These are phyloP conservation scores for Hortiboletus campestris DNA, from an alignment of 768 basidiomycete genomes.

Conservation along the genomic window DNA sequence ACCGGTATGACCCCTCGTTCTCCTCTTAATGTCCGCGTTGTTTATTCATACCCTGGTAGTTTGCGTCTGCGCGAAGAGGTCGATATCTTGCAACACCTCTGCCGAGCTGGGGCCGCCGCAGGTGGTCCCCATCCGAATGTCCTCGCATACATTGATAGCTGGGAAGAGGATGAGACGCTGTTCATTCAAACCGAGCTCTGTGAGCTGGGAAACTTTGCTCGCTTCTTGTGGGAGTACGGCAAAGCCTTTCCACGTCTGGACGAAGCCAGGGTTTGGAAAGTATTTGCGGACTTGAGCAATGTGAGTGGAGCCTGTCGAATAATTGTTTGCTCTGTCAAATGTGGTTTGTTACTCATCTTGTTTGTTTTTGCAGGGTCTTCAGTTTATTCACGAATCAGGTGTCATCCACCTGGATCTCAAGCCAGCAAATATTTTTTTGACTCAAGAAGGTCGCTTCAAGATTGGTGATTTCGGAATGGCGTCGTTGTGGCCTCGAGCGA, in stretches of 20 bases:
- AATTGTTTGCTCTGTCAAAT: too few relatives aligned
- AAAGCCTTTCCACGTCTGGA: slow-evolving; percentile 80
- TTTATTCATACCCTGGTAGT: slow-evolving; percentile 38
- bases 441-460: slow-evolving; percentile 82
- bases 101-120: slow-evolving; percentile 30
- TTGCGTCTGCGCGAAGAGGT: slow-evolving; percentile 92
- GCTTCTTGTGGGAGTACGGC: slow-evolving; percentile 91
- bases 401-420: slow-evolving; percentile 97
- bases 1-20: slow-evolving; percentile 58
- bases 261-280: slow-evolving; percentile 95
- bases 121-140: slow-evolving; percentile 68
- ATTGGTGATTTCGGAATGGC: slow-evolving; percentile 99
- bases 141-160: slow-evolving; percentile 86
- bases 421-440: slow-evolving; percentile 95
- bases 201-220: slow-evolving; percentile 86
- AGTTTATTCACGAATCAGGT: slow-evolving; percentile 84
- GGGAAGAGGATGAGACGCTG: slow-evolving; percentile 88
- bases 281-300: slow-evolving; percentile 83
- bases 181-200: slow-evolving; percentile 96
- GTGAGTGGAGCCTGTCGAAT: slow-evolving; percentile 46
- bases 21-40: slow-evolving; percentile 11
- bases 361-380: slow-evolving; percentile 57
- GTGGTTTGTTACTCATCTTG: slow-evolving; percentile 26
- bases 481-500: slow-evolving; percentile 79
- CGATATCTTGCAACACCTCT: slow-evolving; percentile 81